Evolutionary conservation across 208 protist species (phyloP).

Genomic region (Acanthamoeba castellanii): DNA sequence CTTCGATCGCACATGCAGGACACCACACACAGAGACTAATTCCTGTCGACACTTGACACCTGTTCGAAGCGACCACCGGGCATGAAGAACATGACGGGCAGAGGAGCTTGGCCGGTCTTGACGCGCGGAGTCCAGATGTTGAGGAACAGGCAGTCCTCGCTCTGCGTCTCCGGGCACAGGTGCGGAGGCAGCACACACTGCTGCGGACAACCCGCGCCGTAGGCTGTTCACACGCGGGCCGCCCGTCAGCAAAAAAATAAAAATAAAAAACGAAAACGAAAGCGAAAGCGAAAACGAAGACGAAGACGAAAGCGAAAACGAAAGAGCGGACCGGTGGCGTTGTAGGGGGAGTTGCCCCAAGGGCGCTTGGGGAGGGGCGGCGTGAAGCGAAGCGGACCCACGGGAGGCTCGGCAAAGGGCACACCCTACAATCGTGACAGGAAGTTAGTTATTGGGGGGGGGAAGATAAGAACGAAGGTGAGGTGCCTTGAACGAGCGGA

Average conservation of each 20-base stretch:
- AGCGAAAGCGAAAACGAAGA: background rate
- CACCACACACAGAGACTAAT: no score
- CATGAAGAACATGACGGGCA: constrained; percentile 47
- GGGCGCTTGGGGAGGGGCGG: background rate
- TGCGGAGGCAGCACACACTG: background rate
- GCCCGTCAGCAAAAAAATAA: background rate
- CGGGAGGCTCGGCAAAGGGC: constrained; percentile 44
- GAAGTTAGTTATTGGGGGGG: background rate
- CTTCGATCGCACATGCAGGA: no score
- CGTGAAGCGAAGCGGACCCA: constrained; percentile 9
- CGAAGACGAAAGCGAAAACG: background rate
- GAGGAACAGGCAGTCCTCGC: constrained; percentile 51
- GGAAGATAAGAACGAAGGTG: background rate
- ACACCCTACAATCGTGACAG: background rate
- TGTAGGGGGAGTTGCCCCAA: background rate
- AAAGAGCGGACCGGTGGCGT: constrained; percentile 6
- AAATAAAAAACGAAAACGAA: background rate
- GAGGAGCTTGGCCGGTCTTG: background rate
- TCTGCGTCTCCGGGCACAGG: background rate
- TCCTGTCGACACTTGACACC: background rate
- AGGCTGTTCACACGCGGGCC: background rate
- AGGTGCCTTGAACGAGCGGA: background rate
- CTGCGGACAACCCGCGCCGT: constrained; percentile 3
- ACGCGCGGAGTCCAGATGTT: constrained; percentile 49
- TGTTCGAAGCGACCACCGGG: constrained; percentile 33